Percentiles rank a stretch among this genome's conserved stretches.
phyloP scores from a whole-genome alignment of 2,329 filamentous ascomycete species.

The Fusarium sp. region DNA sequence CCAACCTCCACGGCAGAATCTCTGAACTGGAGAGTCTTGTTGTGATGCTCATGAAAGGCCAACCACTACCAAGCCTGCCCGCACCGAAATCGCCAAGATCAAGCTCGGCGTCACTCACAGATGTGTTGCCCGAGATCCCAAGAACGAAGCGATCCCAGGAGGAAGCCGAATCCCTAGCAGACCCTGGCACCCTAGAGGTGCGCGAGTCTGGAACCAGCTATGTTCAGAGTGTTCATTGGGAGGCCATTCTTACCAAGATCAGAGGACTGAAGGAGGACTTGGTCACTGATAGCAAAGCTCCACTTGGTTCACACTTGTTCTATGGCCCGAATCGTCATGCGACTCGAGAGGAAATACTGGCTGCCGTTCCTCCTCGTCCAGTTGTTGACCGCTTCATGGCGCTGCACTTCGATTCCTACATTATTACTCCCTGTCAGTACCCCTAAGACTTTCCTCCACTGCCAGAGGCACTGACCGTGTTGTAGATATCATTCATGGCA shows the following conservation, averaged over 20 bases:
- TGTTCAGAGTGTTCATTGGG: slow-evolving; percentile 30
- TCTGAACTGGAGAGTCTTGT: slow-evolving; percentile 27
- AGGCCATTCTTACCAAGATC: slow-evolving; percentile 28
- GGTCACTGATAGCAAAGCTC: slow-evolving; percentile 14
- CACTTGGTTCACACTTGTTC: slow-evolving; percentile 23
- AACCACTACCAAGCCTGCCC: slow-evolving; percentile 10
- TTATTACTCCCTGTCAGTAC: slow-evolving; percentile 24
- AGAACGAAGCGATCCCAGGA: slow-evolving; percentile 3
- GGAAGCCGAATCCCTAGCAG: slow-evolving; percentile 13
- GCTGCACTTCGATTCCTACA: slow-evolving; percentile 26
- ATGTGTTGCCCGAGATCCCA: slow-evolving; percentile 2
- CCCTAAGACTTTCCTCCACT: neutral
- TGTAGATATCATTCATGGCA: slow-evolving; percentile 24
- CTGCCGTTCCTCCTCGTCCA: slow-evolving; percentile 24
- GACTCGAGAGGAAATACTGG: slow-evolving; percentile 23
- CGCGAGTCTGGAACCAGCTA: slow-evolving; percentile 27
- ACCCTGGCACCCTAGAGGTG: slow-evolving; percentile 22
- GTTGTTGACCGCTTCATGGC: slow-evolving; percentile 31
- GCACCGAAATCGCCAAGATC: slow-evolving; percentile 10
- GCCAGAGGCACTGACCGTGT: slow-evolving; percentile 11
- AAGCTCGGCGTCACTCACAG: slow-evolving; percentile 13
- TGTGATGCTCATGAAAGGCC: slow-evolving; percentile 25
- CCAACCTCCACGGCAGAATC: slow-evolving; percentile 28
- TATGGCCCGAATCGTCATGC: slow-evolving; percentile 27
- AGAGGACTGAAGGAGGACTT: slow-evolving; percentile 28